Base-by-base conservation (phyloP, 208 protist genomes). In the Leishmania guyanensis region DNA sequence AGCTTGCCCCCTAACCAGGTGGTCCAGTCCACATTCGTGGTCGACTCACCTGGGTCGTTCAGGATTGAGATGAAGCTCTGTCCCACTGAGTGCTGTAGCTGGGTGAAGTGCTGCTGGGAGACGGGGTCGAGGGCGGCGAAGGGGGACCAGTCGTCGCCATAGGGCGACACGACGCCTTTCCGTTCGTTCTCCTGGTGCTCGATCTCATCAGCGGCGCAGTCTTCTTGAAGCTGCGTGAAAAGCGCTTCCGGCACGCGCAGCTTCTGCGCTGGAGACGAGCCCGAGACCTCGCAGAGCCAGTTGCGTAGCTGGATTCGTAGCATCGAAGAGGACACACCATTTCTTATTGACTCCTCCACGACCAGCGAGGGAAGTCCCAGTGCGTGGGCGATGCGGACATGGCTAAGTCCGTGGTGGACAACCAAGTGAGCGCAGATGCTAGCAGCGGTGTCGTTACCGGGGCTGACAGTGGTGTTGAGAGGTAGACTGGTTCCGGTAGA, bases 31-130 rank as follows among this genome's bases (percentile, higher is more conserved):
- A 80, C 84, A 53, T 76, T 87, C 3, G 60, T 72, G 5, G 80
- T 87, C 72, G 78, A 48, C 71, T 89, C 80, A 16, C 73, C 83
- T 29, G 95, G 95, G 84, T 98, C 89, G 75, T 95, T 98, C 51
- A 98, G 72, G 76, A 98, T 96, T n/a, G 94, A 97, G 53, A 94
- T 92, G 81, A 97, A 96, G 73, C 93, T 95, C 72, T 98, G 94
- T 1, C 96, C 96, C 39, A 98, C 92, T 9, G 91, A 91, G 54
- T 83, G 80, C 71, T 87, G 84, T 69, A 98, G 84, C 51, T 86
- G 70, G 43, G 77, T 76, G 79, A 98, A 98, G 86, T 97, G 90
- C 17, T 91, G 72, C 53, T 85, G 76, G n/a, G 94, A 92, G 65
- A 90, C 72, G 6, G 88, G 81, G 77, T 97, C 94, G 17, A 98